phyloP scores from a whole-genome alignment of 2,329 filamentous ascomycete species.

The Clathrospora elynae region DNA sequence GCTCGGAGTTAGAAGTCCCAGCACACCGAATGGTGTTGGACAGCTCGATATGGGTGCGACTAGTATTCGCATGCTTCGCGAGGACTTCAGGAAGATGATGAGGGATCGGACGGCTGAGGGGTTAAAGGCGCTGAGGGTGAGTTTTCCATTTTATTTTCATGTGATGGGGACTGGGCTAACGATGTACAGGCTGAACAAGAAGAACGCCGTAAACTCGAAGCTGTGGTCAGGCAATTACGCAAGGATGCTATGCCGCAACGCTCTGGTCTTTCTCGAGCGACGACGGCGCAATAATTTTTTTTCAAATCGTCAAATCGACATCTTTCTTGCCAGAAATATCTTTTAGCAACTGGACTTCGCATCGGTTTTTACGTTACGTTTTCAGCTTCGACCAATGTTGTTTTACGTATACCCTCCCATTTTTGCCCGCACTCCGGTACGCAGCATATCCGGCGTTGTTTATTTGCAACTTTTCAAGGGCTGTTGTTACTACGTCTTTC shows the following conservation, averaged over 20 bases:
- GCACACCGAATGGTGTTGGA: constrained; percentile 37
- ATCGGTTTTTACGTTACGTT: too few species aligned
- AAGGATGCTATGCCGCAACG: constrained; percentile 44
- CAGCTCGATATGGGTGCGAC: constrained; percentile 59
- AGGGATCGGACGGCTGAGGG: constrained; percentile 70
- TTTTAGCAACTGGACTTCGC: too few species aligned
- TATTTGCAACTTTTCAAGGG: too few species aligned
- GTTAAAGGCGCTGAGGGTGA: constrained; percentile 67
- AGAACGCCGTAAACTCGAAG: constrained; percentile 70
- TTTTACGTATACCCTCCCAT: too few species aligned
- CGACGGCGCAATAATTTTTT: constrained; percentile 8
- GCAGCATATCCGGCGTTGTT: too few species aligned
- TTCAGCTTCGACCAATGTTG: too few species aligned
- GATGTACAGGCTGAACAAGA: constrained; percentile 68
- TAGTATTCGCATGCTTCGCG: constrained; percentile 70
- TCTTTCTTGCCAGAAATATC: not conserved
- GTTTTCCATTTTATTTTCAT: constrained; percentile 35
- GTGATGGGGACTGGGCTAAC: constrained; percentile 23
- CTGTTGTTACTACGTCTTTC: too few species aligned
- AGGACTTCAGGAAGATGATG: constrained; percentile 84
- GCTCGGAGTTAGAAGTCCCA: constrained; percentile 65
- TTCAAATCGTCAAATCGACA: not conserved
- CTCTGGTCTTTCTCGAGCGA: constrained; percentile 20
- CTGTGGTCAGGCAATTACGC: constrained; percentile 61
- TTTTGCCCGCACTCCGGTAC: too few species aligned